These are phyloP conservation scores for Helianthus tuberosus DNA, from an alignment of 129 eudicot genomes.

Conservation along the genomic window DNA sequence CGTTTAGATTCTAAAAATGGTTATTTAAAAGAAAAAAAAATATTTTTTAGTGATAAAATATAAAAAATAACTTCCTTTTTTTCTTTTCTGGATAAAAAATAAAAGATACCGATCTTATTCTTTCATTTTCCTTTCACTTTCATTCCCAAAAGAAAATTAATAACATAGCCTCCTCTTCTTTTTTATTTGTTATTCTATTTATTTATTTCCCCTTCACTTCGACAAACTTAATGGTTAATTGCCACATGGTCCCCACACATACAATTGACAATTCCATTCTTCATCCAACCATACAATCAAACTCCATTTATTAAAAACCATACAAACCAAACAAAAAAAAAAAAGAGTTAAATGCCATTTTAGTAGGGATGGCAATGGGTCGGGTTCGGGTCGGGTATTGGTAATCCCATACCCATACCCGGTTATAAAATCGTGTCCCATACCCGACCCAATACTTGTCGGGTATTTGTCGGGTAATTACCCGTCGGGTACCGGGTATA, in stretches of 20 bases:
- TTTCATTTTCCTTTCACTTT: not conserved
- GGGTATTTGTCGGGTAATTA: no score
- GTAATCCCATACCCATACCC: no score
- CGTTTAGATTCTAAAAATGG: not conserved
- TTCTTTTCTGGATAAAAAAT: not conserved
- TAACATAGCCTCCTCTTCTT: not conserved
- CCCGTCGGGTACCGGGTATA: no score
- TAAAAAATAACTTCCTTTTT: not conserved
- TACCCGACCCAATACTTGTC: no score
- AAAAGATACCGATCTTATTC: not conserved
- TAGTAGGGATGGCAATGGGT: no score
- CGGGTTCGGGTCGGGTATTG: no score
- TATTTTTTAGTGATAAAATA: not conserved
- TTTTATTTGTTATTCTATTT: no score
- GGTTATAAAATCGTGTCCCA: no score
- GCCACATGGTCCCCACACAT: not conserved
- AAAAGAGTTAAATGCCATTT: no score
- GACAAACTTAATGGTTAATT: not conserved
- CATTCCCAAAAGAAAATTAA: not conserved
- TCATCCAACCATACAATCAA: slow-evolving; percentile 18
- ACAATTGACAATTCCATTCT: not conserved
- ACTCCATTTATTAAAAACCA: not conserved
- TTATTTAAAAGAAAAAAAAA: not conserved
- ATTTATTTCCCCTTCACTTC: not conserved
- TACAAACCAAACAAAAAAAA: no score